phyloP scores from a whole-genome alignment of 179 eudicot species.

The Silene coronaria region DNA sequence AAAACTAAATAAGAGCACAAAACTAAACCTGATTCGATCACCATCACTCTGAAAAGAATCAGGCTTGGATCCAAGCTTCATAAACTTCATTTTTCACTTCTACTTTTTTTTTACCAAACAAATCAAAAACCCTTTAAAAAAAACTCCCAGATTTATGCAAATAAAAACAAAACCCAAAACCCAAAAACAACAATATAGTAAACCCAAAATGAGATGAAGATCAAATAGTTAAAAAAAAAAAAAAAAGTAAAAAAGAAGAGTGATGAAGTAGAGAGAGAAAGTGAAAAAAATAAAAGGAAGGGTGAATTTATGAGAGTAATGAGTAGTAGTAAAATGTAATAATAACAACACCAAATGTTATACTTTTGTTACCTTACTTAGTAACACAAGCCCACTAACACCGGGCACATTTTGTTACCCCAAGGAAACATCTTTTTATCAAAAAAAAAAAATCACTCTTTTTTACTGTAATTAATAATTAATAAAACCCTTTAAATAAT shows the following conservation, averaged over 20 bases:
- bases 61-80: conserved; percentile 57
- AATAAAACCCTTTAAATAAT: too few relatives aligned
- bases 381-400: conserved; percentile 39
- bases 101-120: background rate
- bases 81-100: conserved; percentile 41
- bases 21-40: conserved; percentile 39
- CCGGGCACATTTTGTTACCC: conserved; percentile 35
- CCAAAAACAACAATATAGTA: conserved; percentile 11
- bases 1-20: background rate
- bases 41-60: conserved; percentile 50
- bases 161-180: conserved; percentile 16
- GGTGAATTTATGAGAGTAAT: conserved; percentile 7
- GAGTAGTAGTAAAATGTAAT: background rate
- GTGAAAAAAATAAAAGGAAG: background rate
- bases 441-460: background rate
- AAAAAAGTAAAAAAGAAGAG: background rate
- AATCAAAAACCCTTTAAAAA: background rate
- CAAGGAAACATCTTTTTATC: conserved; percentile 33
- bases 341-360: conserved; percentile 7
- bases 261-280: background rate
- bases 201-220: background rate
- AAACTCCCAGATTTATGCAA: conserved; percentile 10
- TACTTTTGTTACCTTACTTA: conserved; percentile 34
- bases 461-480: background rate
- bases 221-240: background rate